phyloP scores from a whole-genome alignment of 306 rosid species.

The Myrica gale region DNA sequence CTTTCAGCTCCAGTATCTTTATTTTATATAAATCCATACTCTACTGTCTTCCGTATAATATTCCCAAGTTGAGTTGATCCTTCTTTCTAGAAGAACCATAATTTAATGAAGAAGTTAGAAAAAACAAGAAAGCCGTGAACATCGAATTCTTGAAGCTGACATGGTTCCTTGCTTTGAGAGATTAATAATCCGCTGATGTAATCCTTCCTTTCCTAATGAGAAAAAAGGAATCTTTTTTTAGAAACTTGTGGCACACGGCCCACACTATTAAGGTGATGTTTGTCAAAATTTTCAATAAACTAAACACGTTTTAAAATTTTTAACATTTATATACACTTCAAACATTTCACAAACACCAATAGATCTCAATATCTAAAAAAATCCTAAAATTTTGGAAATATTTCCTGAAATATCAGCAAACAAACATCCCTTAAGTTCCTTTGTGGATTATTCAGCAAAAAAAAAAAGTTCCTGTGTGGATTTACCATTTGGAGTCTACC shows the following conservation, averaged over 20 bases:
- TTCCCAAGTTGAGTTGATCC: background rate
- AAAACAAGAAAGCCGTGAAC: background rate
- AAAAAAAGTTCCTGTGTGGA: conserved; percentile 27
- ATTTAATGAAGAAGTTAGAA: background rate
- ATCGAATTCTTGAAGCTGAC: conserved; percentile 8
- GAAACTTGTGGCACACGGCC: conserved; percentile 52
- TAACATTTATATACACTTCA: no score
- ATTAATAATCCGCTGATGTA: conserved; percentile 25
- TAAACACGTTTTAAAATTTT: no score
- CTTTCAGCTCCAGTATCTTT: background rate
- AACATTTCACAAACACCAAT: no score
- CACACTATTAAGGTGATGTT: conserved; percentile 42
- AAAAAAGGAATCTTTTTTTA: conserved; percentile 30
- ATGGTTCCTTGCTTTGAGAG: background rate
- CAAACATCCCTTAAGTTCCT: no score
- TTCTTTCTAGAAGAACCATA: conserved; percentile 40
- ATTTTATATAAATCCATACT: background rate
- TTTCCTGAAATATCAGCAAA: no score
- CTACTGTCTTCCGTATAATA: background rate
- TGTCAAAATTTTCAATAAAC: no score
- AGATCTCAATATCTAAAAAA: no score
- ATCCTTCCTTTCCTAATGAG: conserved; percentile 23
- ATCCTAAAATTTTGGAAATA: no score
- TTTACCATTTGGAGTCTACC: conserved; percentile 42
- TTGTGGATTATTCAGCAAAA: no score